A percentile compares a stretch with the other conserved stretches of the same genome.
Conservation (phyloP, 768 basidiomycete genomes). For the Tricholoma bakamatsutake region DNA sequence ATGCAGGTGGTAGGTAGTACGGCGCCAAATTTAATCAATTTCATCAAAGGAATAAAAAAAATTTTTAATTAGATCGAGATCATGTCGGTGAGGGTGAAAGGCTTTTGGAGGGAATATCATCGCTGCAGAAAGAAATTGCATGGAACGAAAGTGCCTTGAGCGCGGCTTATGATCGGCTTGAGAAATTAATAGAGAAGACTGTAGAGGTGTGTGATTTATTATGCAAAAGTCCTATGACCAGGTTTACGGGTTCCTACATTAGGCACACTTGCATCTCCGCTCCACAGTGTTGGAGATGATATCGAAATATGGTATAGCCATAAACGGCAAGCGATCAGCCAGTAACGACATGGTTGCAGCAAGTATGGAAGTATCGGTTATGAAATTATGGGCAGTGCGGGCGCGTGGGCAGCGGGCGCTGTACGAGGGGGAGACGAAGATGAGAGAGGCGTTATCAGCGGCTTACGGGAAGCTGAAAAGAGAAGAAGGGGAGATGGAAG, state of each 20-base stretch:
- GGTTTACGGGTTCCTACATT: neutral
- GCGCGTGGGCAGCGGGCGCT: slow-evolving; percentile 32
- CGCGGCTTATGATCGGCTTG: slow-evolving; percentile 3
- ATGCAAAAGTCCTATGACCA: neutral
- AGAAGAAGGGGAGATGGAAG: slow-evolving; percentile 30
- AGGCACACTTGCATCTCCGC: slow-evolving; percentile 30
- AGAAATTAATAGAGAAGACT: slow-evolving; percentile 2
- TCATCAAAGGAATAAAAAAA: too few species aligned
- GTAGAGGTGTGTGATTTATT: slow-evolving; percentile 5
- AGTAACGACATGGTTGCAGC: slow-evolving; percentile 35
- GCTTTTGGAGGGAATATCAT: slow-evolving; percentile 6
- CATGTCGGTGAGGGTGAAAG: slow-evolving; percentile 7
- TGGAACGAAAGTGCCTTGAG: slow-evolving; percentile 4
- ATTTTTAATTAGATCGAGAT: slow-evolving; percentile 10
- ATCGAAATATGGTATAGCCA: slow-evolving; percentile 19
- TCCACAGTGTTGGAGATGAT: slow-evolving; percentile 22
- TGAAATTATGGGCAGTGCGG: slow-evolving; percentile 43
- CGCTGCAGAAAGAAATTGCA: slow-evolving; percentile 1
- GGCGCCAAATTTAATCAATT: neutral
- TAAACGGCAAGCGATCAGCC: slow-evolving; percentile 26
- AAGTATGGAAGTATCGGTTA: slow-evolving; percentile 40
- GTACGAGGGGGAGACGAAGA: slow-evolving; percentile 27
- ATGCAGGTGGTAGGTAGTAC: slow-evolving; percentile 11
- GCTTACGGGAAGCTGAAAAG: slow-evolving; percentile 27
- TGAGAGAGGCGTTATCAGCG: slow-evolving; percentile 28